These are phyloP conservation scores for Aureobasidium sp. DNA, from an alignment of 2,329 filamentous ascomycete species.

Conservation along the genomic window DNA sequence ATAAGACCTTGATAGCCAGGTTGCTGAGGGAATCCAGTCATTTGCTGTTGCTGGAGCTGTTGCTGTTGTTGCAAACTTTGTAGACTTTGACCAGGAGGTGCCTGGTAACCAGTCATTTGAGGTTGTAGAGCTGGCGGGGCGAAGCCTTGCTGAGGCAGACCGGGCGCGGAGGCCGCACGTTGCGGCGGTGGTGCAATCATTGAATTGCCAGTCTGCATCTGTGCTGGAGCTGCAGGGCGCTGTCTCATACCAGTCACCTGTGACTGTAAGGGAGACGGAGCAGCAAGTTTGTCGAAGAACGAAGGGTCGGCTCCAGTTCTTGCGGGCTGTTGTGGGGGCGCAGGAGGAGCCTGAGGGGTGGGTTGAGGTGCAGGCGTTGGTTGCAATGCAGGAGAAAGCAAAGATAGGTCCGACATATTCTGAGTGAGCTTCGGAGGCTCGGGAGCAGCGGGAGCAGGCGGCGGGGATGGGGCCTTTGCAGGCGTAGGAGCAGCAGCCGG, in stretches of 20 bases:
- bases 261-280: conserved; percentile 25
- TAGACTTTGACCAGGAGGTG: conserved; percentile 65
- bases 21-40: conserved; percentile 35
- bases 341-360: conserved; percentile 29
- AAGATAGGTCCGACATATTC: conserved; percentile 61
- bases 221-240: conserved; percentile 17
- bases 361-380: conserved; percentile 46
- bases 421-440: conserved; percentile 55
- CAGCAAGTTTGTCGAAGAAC: conserved; percentile 45
- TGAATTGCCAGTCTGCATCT: conserved; percentile 38
- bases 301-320: conserved; percentile 33
- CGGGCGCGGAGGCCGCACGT: conserved; percentile 79
- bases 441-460: conserved; percentile 33
- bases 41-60: conserved; percentile 27
- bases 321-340: conserved; percentile 36
- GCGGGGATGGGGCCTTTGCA: conserved; percentile 24
- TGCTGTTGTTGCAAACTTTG: conserved; percentile 53
- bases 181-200: conserved; percentile 72
- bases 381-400: conserved; percentile 54
- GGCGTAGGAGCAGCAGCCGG: conserved; percentile 32
- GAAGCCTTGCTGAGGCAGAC: conserved; percentile 57
- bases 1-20: conserved; percentile 31
- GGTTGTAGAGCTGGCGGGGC: conserved; percentile 68
- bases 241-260: conserved; percentile 32
- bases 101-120: conserved; percentile 69